phyloP scores from a whole-genome alignment of 192 early-diverging fungal genomes.

The Geranomyces michiganensis region DNA sequence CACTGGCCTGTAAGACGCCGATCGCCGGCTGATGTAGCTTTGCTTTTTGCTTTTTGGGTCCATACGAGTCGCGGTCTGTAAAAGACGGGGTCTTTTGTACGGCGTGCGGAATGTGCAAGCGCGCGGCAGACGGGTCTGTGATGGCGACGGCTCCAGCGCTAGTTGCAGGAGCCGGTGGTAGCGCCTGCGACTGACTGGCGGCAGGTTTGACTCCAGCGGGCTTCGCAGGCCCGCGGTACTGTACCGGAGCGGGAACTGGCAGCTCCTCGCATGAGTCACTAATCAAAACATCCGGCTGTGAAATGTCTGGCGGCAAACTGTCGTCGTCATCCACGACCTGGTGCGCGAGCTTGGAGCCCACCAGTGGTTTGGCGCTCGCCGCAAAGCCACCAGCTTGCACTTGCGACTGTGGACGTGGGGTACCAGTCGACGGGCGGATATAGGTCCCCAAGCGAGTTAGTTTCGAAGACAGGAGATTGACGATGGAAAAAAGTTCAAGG shows the following conservation, averaged over 20 bases:
- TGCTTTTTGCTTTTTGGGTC: too few relatives aligned
- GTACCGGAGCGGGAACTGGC: not conserved
- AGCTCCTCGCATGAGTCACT: constrained; percentile 11
- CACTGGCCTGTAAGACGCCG: too few relatives aligned
- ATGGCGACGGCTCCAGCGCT: not conserved
- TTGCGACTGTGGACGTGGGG: too few relatives aligned
- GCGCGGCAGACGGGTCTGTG: not conserved
- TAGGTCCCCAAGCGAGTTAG: constrained; percentile 1
- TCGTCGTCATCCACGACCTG: too few relatives aligned
- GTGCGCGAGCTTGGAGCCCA: too few relatives aligned
- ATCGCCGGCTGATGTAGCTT: too few relatives aligned
- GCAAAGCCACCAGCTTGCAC: too few relatives aligned
- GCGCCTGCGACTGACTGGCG: too few relatives aligned
- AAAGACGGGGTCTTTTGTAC: constrained; percentile 6
- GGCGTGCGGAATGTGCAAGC: not conserved
- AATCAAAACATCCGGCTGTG: not conserved
- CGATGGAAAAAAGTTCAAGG: not conserved
- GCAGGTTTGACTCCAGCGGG: too few relatives aligned
- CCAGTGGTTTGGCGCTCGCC: too few relatives aligned
- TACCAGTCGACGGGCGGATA: not conserved
- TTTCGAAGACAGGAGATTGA: constrained; percentile 8
- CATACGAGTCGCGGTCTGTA: not conserved
- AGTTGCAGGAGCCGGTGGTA: too few relatives aligned
- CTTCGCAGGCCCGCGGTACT: not conserved
- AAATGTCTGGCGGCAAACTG: too few relatives aligned